Conservation (phyloP, 306 rosid genomes). For the Glycyrrhiza uralensis region DNA sequence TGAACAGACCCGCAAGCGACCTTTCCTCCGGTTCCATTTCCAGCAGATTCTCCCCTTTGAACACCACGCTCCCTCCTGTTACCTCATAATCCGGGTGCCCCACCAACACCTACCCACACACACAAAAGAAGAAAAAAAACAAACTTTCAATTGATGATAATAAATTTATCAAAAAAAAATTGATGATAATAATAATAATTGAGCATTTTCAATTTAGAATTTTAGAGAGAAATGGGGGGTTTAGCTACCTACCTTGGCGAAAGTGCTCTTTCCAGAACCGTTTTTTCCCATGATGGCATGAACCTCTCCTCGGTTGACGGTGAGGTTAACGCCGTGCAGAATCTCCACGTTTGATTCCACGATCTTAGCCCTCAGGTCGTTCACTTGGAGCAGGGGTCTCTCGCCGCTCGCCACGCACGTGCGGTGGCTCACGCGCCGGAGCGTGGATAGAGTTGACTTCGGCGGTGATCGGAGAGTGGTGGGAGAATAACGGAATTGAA, state of each 20-base stretch:
- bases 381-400: conserved; percentile 64
- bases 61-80: conserved; percentile 72
- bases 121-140: too few relatives aligned
- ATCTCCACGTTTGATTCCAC: conserved; percentile 56
- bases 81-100: conserved; percentile 96
- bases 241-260: conserved; percentile 96
- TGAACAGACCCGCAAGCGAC: conserved; percentile 82
- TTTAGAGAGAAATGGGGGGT: too few relatives aligned
- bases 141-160: background rate
- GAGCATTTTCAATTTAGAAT: background rate
- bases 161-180: too few relatives aligned
- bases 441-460: background rate
- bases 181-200: too few relatives aligned
- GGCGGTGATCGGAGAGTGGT: conserved; percentile 1
- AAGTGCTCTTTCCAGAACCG: conserved; percentile 95
- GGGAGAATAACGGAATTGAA: background rate
- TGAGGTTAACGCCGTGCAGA: conserved; percentile 79
- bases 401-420: conserved; percentile 23
- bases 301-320: conserved; percentile 77
- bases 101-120: conserved; percentile 59
- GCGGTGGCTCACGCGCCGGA: too few relatives aligned
- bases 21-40: conserved; percentile 87
- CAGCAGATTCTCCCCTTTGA: conserved; percentile 76
- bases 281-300: conserved; percentile 97
- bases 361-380: conserved; percentile 70